These are phyloP conservation scores for Sergeia podlipaevii DNA, from an alignment of 208 protist species.

Conservation along the genomic window DNA sequence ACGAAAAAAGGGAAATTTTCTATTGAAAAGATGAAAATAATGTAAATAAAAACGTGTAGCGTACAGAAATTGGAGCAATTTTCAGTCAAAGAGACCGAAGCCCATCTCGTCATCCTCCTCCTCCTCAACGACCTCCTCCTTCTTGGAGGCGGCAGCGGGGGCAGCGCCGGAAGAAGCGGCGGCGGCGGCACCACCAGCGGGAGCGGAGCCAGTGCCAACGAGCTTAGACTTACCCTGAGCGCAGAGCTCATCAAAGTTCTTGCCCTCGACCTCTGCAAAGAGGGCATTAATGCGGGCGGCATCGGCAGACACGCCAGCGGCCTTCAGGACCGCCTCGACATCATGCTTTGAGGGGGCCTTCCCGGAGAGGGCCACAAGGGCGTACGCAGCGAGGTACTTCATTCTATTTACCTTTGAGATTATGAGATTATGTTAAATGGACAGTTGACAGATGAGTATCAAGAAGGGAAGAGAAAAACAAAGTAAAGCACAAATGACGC, in stretches of 20 bases:
- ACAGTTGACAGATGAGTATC: background rate
- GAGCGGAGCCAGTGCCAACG: conserved; percentile 18
- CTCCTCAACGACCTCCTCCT: conserved; percentile 34
- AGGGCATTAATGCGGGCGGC: conserved; percentile 27
- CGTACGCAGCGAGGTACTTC: conserved; percentile 83
- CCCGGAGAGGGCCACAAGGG: conserved; percentile 49
- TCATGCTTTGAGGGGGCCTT: conserved; percentile 39
- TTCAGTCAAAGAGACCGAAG: conserved; percentile 64
- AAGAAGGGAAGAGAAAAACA: conserved; percentile 7
- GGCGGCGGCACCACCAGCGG: conserved; percentile 17
- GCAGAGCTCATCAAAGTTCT: conserved; percentile 48
- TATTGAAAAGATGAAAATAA: background rate
- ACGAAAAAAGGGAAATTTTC: background rate
- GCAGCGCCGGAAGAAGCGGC: conserved; percentile 15
- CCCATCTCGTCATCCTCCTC: conserved; percentile 66
- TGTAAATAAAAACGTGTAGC: background rate
- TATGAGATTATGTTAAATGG: too few relatives aligned
- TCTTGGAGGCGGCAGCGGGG: conserved; percentile 18
- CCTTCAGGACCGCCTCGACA: conserved; percentile 52
- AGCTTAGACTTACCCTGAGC: conserved; percentile 57
- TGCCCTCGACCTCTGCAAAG: conserved; percentile 33
- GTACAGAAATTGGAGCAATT: background rate
- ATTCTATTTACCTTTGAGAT: conserved; percentile 49
- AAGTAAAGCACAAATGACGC: conserved; percentile 5
- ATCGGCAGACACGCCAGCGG: conserved; percentile 39